Evolutionary conservation across 495 filamentous ascomycete species (phyloP), one percentile per base, ranked within the genome.

Genomic region (Penicillium herquei): DNA sequence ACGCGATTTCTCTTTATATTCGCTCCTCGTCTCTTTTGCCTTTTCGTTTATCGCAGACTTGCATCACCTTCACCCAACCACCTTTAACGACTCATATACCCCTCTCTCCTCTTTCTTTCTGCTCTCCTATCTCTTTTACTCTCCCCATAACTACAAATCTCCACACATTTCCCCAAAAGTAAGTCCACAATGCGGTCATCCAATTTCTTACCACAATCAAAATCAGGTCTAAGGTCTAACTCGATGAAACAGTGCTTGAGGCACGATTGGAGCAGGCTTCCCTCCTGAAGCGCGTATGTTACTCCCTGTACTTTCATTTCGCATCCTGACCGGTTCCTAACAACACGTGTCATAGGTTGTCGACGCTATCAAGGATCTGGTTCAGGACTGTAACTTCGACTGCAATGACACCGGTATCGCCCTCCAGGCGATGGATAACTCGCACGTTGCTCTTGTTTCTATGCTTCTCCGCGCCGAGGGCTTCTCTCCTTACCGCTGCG

Each of bases 371-470:
- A 98, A 96, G 76, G 95, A 99, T 66, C 86, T 99, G 30, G 94
- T 99, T 48, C 94, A 98, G 77, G 93, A 98, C 78, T 98, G 95
- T 84, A 99, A 99, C 78, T 99, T 99, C 78, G 94, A 99, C 79
- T 99, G 95, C 88, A 99, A 98, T 87, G 94, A 99, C 83, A 90
- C 90, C 58, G 94, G 94, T 49, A 93, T 99, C 72, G 92, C 92
- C 49, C 88, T 99, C 31, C 94, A 99, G 78, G 94, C 94, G 64
- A 99, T 99, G 95, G 94, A 99, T 79, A 99, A 96, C 82, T 96
- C 92, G 54, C 94, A 99, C 78, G 94, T 99, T 70, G 94, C 94
- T 49, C 89, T 99, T 44, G 94, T 98, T 37, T 96, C 94, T 54
- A 98, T 99, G 95, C 84, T 96, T 80, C 88, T 99, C 69, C 93